Base-by-base conservation (phyloP, 331 rosid genomes). In the Rosa hybrid region DNA sequence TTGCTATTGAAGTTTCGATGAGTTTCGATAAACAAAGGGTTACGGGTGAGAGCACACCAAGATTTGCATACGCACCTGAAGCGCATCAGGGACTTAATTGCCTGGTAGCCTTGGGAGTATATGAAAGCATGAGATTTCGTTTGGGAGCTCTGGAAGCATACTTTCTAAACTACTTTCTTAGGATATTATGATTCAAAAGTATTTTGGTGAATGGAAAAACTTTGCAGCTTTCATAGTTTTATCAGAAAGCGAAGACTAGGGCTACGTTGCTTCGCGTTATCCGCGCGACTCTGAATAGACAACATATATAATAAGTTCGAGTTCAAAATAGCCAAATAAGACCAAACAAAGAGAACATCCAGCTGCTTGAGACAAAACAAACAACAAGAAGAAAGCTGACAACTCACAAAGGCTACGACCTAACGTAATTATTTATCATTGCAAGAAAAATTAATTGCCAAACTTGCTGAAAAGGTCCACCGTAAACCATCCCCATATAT, bases 51-150 rank as follows among this genome's bases (percentile, higher is more conserved):
- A 30, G 53, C 25, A 5, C 14, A 49, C 82, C 78, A 82, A 10
- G 81, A 63, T 27, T 82, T 71, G 70, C 78, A 21, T 4, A 82
- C 78, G 14, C 56, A 77, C 30, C 57, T 63, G 70, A 72, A 82
- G 45, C 75, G 82, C 21, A 72, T 50, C 1, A 78, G 20, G 16
- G 79, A 25, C 27, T 25, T 25, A 50, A 53, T 82, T 71, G 14
- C 56, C 7, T 4, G 82, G 68, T 27, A 77, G 50, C 81, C 79
- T 81, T 17, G 68, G 27, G 38, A 74, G 76, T 50, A 68, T 81
- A 56, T 68, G 25, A 54, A 4, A 42, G 44, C 51, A 39, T 25
- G 27, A 25, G 27, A 25, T 25, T 25, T 25, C 76, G 25, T 30
- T n/a, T 8, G 65, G 65, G 25, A 34, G 73, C 75, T 77, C 81